Base-by-base conservation (phyloP, 1,139 yeast species). In the Candida sp. region DNA sequence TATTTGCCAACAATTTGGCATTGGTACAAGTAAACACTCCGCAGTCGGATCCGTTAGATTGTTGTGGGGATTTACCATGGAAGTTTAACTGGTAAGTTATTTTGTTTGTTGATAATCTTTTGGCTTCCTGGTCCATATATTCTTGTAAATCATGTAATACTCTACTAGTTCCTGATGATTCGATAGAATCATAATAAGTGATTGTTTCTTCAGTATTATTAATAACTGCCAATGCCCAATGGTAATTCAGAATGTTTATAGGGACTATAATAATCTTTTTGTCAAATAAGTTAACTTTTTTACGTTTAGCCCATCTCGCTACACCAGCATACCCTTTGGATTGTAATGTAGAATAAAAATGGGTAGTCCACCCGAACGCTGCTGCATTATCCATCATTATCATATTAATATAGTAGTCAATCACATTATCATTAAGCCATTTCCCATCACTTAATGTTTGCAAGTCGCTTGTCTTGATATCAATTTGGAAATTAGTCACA, bases 341-440 rank as follows among this genome's bases (percentile, higher is more conserved):
- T 36, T 81, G 76, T 39, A 93, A 67, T 1, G 86, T 85, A 0
- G 95, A 75, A 62, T 78, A 91, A 60, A 91, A 91, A 64, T 87
- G 96, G 0, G 99, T 87, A 9, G 95, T 85, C 75, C 95, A 90
- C 3, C 85, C 82, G 57, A 82, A 88, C 3, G 79, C 69, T 29
- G 67, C 61, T 4, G 74, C 64, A 35, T 68, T 49, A 11, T 56
- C 45, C 5, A 54, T 49, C 8, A 80, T 79, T 6, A 90, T 70
- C 49, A 85, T 60, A 49, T 79, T 78, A 56, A 90, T 68, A 59
- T 86, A 91, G 55, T 82, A 85, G 60, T 93, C 99, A 45, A 93
- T 90, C 3, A 93, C 75, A 43, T 85, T 88, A 62, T 95, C 99
- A 59, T 93, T 93, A 35, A 93, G 75, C 99, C 99, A 93, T 39